These are phyloP conservation scores for Drosera capensis DNA, from an alignment of 148 eudicot species.

Conservation along the genomic window DNA sequence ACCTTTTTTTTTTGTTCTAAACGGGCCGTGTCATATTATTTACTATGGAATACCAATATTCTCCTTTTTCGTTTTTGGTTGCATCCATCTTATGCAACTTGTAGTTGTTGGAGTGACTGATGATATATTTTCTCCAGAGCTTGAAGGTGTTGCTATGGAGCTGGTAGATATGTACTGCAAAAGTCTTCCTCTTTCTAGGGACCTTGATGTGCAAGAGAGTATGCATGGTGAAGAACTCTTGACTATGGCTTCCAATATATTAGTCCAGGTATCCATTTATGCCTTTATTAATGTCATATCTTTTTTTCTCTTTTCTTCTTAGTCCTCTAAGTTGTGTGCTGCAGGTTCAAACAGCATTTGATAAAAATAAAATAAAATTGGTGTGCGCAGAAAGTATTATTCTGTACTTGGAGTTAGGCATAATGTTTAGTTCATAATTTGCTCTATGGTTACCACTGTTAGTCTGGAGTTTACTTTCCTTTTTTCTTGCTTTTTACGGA, in stretches of 20 bases:
- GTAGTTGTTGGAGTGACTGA: background rate
- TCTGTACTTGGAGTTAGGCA: too few relatives aligned
- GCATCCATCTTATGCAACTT: background rate
- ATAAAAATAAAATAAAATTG: too few relatives aligned
- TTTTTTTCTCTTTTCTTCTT: background rate
- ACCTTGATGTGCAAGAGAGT: conserved; percentile 84
- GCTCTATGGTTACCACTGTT: background rate
- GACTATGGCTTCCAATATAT: conserved; percentile 48
- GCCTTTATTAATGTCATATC: background rate
- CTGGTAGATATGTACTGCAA: conserved; percentile 55
- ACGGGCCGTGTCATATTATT: background rate
- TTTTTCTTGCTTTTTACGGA: background rate
- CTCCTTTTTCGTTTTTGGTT: background rate
- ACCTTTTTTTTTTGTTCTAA: background rate
- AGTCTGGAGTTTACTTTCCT: background rate
- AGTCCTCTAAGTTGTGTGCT: background rate
- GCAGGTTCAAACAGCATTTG: background rate
- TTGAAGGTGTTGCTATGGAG: conserved; percentile 39
- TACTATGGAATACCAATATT: too few relatives aligned
- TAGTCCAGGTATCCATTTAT: conserved; percentile 55
- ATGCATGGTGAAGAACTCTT: conserved; percentile 93
- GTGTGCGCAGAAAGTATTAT: background rate
- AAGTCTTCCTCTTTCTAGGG: conserved; percentile 76
- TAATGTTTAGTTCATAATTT: background rate
- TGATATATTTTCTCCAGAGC: conserved; percentile 27